Base-by-base conservation (phyloP, 495 filamentous ascomycete species). In the Aspergillus biplanus region DNA sequence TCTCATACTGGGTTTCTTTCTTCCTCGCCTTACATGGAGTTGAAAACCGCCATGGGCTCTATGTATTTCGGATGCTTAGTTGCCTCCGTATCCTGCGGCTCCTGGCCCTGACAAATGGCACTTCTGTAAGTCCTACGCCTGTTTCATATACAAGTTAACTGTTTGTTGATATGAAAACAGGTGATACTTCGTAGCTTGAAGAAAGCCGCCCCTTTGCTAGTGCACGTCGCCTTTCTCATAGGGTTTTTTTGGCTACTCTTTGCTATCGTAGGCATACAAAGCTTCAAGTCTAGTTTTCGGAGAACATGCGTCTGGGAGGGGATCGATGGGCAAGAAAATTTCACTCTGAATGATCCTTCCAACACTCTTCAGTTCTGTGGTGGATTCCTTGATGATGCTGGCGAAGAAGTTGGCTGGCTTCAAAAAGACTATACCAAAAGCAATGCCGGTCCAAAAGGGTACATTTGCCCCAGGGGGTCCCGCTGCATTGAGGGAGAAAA, bases 171-270 rank as follows among this genome's bases (percentile, higher is more conserved):
- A 49, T 18, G 37, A 13, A 37, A 21, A 33, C 73, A 91, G 82
- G 90, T 97, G 42, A 98, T 99, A 71, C 82, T 98, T 37, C 85
- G 92, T 72, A 97, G 94, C 83, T 76, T 99, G 50, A 98, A 98
- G 72, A 94, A 97, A 71, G 93, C 95, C 4, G 92, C 93, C 0
- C 95, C 95, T 15, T 80, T 97, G 49, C 87, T 99, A n/a, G 88
- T 96, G 42, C 90, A 97, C 64, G 96, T 99, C 37, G 93, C 91
- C 6, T 96, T 99, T 70, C 81, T 99, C 15, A 96, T 99, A 71
- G 88, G 92, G 32, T 99, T 99, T 78, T 99, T 99, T 73, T 99
- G 95, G 95, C 88, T 99, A 48, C 80, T 99, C 7, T 99, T 99
- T 77, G 96, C 94, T 33, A 96, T 99, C 65, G 85, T 98, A 48